A percentile compares a stretch with the other conserved stretches of the same genome.
Evolutionary conservation across 768 basidiomycete genomes (phyloP).

Genomic region (Chalciporus chontae): DNA sequence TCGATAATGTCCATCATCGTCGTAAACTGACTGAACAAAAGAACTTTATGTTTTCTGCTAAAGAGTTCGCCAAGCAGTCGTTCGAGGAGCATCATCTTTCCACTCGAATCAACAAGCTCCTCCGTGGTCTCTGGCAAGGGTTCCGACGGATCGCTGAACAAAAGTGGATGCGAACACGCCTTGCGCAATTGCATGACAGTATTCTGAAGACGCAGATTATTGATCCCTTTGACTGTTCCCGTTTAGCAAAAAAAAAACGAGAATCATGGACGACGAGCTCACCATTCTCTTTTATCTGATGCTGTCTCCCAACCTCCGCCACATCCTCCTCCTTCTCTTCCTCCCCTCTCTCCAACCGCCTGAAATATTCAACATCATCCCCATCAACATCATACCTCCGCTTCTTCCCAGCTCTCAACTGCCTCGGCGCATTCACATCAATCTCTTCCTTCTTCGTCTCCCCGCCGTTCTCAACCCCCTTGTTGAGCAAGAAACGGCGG

Average conservation of each 20-base stretch:
- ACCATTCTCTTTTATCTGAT: slow-evolving; percentile 61
- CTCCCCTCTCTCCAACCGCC: slow-evolving; percentile 51
- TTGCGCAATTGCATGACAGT: slow-evolving; percentile 96
- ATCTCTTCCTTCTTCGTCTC: slow-evolving; percentile 23
- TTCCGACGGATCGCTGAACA: slow-evolving; percentile 53
- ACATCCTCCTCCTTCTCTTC: slow-evolving; percentile 41
- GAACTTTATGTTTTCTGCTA: slow-evolving; percentile 72
- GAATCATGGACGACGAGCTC: slow-evolving; percentile 23
- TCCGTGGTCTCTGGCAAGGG: slow-evolving; percentile 57
- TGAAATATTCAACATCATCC: slow-evolving; percentile 63
- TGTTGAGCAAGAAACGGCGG: slow-evolving; percentile 54
- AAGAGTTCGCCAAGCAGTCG: slow-evolving; percentile 83
- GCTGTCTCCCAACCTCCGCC: slow-evolving; percentile 52
- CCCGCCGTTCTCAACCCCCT: slow-evolving; percentile 24
- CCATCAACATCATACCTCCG: slow-evolving; percentile 56
- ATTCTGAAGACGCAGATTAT: slow-evolving; percentile 93
- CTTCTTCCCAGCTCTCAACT: slow-evolving; percentile 33
- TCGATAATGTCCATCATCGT: slow-evolving; percentile 96
- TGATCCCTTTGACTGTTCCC: slow-evolving; percentile 71
- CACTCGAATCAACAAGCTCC: slow-evolving; percentile 80
- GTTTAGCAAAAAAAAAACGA: slow-evolving; percentile 5
- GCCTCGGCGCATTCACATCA: slow-evolving; percentile 31
- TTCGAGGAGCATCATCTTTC: slow-evolving; percentile 97
- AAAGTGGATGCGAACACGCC: slow-evolving; percentile 89
- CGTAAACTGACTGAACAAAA: slow-evolving; percentile 92